Base-by-base conservation (phyloP, 2,329 filamentous ascomycete species). In the Alternaria rosae region DNA sequence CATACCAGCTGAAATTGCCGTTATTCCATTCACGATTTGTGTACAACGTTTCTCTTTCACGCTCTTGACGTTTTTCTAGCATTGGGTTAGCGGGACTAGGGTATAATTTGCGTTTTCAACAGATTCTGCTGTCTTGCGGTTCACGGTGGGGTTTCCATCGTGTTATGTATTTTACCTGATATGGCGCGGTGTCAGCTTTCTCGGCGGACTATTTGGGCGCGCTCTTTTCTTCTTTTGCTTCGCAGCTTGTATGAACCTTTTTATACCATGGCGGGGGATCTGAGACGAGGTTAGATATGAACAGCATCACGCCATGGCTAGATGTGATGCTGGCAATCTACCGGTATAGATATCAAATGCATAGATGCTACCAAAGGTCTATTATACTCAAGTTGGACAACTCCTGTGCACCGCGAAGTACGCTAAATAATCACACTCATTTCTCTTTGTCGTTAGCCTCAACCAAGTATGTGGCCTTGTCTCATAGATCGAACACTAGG, bases 81-180 rank as follows among this genome's bases (percentile, higher is more conserved):
- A 51, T 51, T 25, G 20, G 28, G 20, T 51, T 51, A 51, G 47
- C 47, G 47, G 47, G 30, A 51, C 20, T 38, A 17, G 6, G 47
- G 8, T 51, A 38, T 51, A 51, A 51, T 35, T 51, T 38, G 47
- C 47, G 35, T 32, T 51, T 51, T 21, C n/a, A 51, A 51, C 13
- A 17, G 15, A 28, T 15, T 32, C 23, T 51, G 21, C n/a, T 51
- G 17, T 51, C 20, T 50, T 50, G 20, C 17, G 17, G 13, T 50
- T 51, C 35, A 6, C 20, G 21, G 35, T 32, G 23, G 8, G 30
- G 4, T 51, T 51, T 51, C 47, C 35, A 15, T 9, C n/a, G 28
- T 21, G 21, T 35, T 51, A 3, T 35, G 15, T 21, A 51, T 35
- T 21, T 1, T 23, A 38, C 20, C 20, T 51, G 47, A 15, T 32